These are phyloP conservation scores for Hippophae gyantsensis DNA, from an alignment of 306 rosid genomes.

Conservation along the genomic window DNA sequence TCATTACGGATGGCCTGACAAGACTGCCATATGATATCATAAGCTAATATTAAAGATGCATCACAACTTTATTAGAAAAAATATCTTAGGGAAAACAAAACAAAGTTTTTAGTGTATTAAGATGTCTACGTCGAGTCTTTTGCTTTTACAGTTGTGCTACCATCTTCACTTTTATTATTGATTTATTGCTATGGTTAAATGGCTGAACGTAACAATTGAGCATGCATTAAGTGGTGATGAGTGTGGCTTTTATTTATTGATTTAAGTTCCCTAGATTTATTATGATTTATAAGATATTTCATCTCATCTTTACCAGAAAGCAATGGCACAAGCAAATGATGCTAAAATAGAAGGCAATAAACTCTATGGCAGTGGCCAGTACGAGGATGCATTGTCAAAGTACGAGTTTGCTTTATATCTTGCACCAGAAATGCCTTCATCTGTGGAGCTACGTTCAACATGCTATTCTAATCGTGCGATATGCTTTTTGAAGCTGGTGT, in stretches of 20 bases:
- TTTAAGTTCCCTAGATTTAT: slow-evolving; percentile 12
- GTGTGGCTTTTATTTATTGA: background rate
- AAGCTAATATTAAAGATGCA: too few species aligned
- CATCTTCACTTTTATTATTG: too few species aligned
- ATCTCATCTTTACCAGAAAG: slow-evolving; percentile 36
- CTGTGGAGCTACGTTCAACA: slow-evolving; percentile 62
- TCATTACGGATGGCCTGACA: too few species aligned
- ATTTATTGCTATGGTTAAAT: too few species aligned
- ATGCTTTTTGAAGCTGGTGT: slow-evolving; percentile 71
- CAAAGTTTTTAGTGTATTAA: too few species aligned
- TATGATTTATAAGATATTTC: background rate
- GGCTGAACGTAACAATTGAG: background rate
- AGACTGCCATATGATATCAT: too few species aligned
- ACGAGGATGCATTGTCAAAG: slow-evolving; percentile 61
- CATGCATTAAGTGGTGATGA: background rate
- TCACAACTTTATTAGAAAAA: too few species aligned
- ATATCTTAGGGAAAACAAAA: too few species aligned
- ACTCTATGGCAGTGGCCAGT: slow-evolving; percentile 51
- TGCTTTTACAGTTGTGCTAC: too few species aligned
- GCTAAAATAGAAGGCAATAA: slow-evolving; percentile 73
- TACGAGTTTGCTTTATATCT: slow-evolving; percentile 59
- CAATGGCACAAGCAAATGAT: slow-evolving; percentile 60
- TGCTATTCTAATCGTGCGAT: slow-evolving; percentile 66
- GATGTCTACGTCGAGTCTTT: too few species aligned
- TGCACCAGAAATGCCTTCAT: slow-evolving; percentile 57